These are phyloP conservation scores for Ceratobasidium papillatum DNA, from an alignment of 1,284 basidiomycete genomes.

Conservation along the genomic window DNA sequence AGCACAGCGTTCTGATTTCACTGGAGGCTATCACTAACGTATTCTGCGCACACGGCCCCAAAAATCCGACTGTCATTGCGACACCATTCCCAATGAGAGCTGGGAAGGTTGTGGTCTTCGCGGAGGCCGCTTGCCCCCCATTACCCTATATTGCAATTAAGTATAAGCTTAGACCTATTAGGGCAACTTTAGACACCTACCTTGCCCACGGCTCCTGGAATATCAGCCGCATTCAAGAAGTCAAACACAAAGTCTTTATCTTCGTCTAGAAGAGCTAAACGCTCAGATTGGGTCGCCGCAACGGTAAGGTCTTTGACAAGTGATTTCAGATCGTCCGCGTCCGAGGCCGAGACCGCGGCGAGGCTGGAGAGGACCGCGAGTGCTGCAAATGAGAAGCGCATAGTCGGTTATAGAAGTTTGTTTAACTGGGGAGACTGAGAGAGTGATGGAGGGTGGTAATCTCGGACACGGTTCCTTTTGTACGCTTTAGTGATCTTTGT, in stretches of 20 bases:
- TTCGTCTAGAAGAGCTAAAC: conserved; percentile 31
- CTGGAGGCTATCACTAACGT: neutral
- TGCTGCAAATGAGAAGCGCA: conserved; percentile 20
- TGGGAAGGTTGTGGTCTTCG: conserved; percentile 30
- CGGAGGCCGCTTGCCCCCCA: conserved; percentile 34
- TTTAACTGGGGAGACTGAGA: neutral
- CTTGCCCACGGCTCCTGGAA: conserved; percentile 27
- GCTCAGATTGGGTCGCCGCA: conserved; percentile 22
- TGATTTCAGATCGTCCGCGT: conserved; percentile 25
- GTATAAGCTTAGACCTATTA: neutral
- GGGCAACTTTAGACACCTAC: neutral
- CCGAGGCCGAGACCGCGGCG: conserved; percentile 8
- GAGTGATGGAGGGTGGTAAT: neutral
- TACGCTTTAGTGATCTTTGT: neutral
- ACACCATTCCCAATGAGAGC: conserved; percentile 27
- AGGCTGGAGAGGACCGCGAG: conserved; percentile 13
- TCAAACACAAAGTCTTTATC: conserved; percentile 38
- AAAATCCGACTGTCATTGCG: conserved; percentile 30
- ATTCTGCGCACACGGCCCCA: conserved; percentile 36
- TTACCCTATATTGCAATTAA: conserved; percentile 22
- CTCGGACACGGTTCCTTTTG: conserved; percentile 9
- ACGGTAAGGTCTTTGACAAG: conserved; percentile 32
- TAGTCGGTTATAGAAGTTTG: neutral
- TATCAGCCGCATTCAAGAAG: conserved; percentile 34
- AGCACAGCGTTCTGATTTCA: neutral